Evolutionary conservation across 495 filamentous ascomycete species (phyloP), one percentile per base, ranked within the genome.

Genomic region (Clavariopsis aquatica): DNA sequence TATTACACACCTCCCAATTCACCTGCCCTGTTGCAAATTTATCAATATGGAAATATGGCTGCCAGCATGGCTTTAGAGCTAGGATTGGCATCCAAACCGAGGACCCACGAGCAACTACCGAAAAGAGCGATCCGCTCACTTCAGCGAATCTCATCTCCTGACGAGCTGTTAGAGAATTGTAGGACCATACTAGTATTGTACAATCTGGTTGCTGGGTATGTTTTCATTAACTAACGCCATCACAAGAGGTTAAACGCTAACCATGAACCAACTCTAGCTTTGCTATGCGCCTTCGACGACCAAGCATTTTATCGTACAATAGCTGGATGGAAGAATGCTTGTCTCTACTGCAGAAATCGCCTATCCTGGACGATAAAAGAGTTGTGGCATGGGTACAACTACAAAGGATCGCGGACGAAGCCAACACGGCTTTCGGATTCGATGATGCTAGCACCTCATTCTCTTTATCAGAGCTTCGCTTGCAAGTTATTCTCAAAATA

Each of bases 21-120:
- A 26, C 79, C 75, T 26, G 68, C 78, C 49, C 79, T 80, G 49
- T 64, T 82, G 52, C 82, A 85, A 57, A 77, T 80, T 45, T 84
- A 81, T 65, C 79, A 83, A 68, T 83, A 79, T 56, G 76, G 78
- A 0, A 81, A 83, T 53, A 82, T 84, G 63, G 82, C 82, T 15
- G 78, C 80, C 23, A 80, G 78, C 13, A 84, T 85, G 81, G 82
- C 81, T 0, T 60, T 84, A 60, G 82, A 84, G 59, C 78, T 85
- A 31, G 82, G 82, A 0, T 69, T 83, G 24, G 80, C 76, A 26
- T 78, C 73, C 17, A 78, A 78, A 64, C 65, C 69, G 38, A 52
- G 65, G 22, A 70, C 59, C 13, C 63, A 62, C 19, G 64, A 70
- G 29, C 64, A 70, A 26, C 36, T 70, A 10, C 68, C 68, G 10